These are phyloP conservation scores for Botryotinia narcissicola DNA, from an alignment of 2,329 filamentous ascomycete genomes.

Conservation along the genomic window DNA sequence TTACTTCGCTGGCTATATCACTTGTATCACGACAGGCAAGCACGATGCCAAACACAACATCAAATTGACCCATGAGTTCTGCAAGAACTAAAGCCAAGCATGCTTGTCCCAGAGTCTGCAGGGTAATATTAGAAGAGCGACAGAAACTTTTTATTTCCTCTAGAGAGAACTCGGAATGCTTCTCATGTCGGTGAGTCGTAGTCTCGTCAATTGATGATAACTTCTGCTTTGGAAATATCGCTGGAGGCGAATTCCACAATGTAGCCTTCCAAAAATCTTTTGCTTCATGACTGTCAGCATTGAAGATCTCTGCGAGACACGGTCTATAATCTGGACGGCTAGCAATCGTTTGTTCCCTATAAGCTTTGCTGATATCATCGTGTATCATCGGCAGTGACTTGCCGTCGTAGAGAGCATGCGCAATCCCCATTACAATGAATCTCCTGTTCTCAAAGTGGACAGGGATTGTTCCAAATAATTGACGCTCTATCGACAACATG, in stretches of 20 bases:
- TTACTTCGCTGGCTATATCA: constrained; percentile 57
- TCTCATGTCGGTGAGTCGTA: constrained; percentile 45
- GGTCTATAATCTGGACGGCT: constrained; percentile 49
- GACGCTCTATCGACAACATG: constrained; percentile 39
- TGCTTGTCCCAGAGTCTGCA: constrained; percentile 73
- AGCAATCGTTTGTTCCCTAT: constrained; percentile 45
- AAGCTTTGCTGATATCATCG: constrained; percentile 65
- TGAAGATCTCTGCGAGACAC: constrained; percentile 50
- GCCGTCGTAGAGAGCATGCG: constrained; percentile 88
- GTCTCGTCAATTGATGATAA: constrained; percentile 17
- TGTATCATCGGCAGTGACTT: constrained; percentile 78
- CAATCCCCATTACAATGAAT: constrained; percentile 65
- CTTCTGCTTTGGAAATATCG: constrained; percentile 41
- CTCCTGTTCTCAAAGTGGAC: constrained; percentile 41
- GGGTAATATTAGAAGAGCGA: constrained; percentile 62
- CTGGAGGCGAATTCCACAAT: constrained; percentile 51
- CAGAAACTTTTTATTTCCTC: constrained; percentile 57
- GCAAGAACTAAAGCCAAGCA: constrained; percentile 74
- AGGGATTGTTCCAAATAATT: constrained; percentile 46
- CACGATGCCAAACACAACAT: constrained; percentile 79
- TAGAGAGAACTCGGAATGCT: constrained; percentile 44
- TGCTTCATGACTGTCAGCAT: constrained; percentile 45
- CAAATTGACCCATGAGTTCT: constrained; percentile 59
- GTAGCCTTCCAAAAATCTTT: constrained; percentile 69
- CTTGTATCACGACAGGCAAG: constrained; percentile 81